Evolutionary conservation across 2,329 filamentous ascomycete species (phyloP).

Genomic region (Colletotrichum sp.): DNA sequence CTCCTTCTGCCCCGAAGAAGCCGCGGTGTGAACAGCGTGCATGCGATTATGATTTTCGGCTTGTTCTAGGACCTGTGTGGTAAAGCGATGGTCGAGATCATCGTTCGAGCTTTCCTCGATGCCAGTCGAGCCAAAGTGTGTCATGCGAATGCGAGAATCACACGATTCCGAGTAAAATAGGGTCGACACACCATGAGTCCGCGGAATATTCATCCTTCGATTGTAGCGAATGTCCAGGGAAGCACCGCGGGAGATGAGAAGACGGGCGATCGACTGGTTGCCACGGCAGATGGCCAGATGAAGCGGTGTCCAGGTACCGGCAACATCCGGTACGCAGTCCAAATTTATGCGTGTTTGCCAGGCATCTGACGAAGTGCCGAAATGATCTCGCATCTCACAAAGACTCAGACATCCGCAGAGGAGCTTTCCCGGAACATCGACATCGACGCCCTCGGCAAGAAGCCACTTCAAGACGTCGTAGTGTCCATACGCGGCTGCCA

Average conservation of each 20-base stretch:
- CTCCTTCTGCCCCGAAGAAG: not conserved
- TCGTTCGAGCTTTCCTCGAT: rapidly evolving
- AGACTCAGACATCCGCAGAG: not conserved
- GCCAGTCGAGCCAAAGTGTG: rapidly evolving
- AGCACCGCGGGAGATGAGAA: not conserved
- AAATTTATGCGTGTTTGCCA: rapidly evolving
- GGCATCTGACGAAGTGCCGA: not conserved
- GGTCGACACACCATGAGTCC: rapidly evolving
- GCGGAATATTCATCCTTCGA: not conserved
- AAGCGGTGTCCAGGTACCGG: not conserved
- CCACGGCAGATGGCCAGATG: not conserved
- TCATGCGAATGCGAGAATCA: rapidly evolving
- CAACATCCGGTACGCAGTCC: rapidly evolving
- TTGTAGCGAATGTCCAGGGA: not conserved
- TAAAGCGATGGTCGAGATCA: not conserved
- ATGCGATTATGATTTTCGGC: not conserved
- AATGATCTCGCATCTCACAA: rapidly evolving
- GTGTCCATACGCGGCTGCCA: not conserved
- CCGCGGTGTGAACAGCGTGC: not conserved
- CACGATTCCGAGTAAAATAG: rapidly evolving
- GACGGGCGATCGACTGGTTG: not conserved
- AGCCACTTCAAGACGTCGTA: not conserved
- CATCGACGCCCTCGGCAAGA: not conserved
- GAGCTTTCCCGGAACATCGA: not conserved
- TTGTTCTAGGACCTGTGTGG: rapidly evolving